Base-by-base conservation (phyloP, 2,329 filamentous ascomycete species). In the Incumbomyces delicatus region DNA sequence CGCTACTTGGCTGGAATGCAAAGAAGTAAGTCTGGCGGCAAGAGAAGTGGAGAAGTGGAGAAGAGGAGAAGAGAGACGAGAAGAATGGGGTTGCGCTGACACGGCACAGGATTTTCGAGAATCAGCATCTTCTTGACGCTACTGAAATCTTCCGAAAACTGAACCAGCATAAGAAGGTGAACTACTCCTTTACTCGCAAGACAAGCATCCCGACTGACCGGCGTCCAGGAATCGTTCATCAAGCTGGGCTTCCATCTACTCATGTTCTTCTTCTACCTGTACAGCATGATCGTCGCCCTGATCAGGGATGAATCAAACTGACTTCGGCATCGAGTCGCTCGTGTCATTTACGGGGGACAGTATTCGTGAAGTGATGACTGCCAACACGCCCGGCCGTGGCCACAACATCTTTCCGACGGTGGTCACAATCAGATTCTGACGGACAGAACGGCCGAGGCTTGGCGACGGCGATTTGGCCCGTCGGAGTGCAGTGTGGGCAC, bases 221-320 rank as follows among this genome's bases (percentile, higher is more conserved):
- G n/a, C 6, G 36, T 49, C 17, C 56, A 95, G 89, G 92, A 98
- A 80, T 96, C 92, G 0, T 98, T 98, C 69, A 83, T 92, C 74
- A 98, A 98, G 75, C 86, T 98, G 36, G 92, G 90, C 47, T 98
- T 98, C 77, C 92, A 98, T 70, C 76, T 98, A 51, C 69, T 98
- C 72, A 95, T 98, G 88, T 98, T 98, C 80, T 98, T 98, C 81
- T 98, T 96, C 80, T 98, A 98, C 73, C 84, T 98, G 48, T 95
- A 95, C 79, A 94, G 86, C 82, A 94, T 92, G 86, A 92, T 92
- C 59, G 90, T 95, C 55, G 90, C 92, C 57, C 78, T 98, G 53
- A 98, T 98, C 74, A 83, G 85, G 63, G 92, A 96, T 68, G 92
- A 98, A 72, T 80, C 85, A 50, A 79, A 88, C 69, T 94, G 83